phyloP scores from a whole-genome alignment of 768 basidiomycete genomes.

The Butyriboletus loyo region DNA sequence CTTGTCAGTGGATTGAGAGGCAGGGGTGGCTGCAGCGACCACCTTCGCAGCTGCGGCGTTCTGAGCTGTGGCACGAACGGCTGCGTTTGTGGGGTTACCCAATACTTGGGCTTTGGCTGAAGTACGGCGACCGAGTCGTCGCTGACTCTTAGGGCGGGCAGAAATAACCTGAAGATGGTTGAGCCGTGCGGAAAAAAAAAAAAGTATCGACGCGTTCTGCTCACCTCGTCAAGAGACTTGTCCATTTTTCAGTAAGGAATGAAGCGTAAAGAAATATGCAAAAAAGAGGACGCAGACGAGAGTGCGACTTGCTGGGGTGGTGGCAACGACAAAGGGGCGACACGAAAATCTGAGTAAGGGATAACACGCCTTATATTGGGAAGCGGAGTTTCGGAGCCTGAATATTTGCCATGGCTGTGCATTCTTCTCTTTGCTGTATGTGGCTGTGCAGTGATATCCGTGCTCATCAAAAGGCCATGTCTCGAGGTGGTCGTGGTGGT shows the following conservation, averaged over 20 bases:
- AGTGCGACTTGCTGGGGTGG: constrained; percentile 6
- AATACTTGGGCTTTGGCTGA: constrained; percentile 59
- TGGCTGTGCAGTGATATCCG: constrained; percentile 11
- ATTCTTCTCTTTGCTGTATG: neutral
- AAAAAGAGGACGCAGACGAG: constrained; percentile 3
- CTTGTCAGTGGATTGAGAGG: constrained; percentile 61
- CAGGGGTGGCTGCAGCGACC: constrained; percentile 39
- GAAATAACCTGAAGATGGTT: constrained; percentile 58
- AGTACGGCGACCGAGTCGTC: constrained; percentile 41
- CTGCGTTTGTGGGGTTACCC: constrained; percentile 51
- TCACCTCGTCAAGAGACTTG: constrained; percentile 81
- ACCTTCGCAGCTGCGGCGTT: constrained; percentile 42
- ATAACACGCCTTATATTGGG: constrained; percentile 17
- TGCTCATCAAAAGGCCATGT: constrained; percentile 37
- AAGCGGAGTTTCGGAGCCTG: constrained; percentile 27
- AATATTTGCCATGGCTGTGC: constrained; percentile 4
- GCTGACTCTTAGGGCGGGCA: constrained; percentile 47
- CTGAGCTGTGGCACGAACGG: constrained; percentile 50
- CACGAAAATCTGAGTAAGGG: constrained; percentile 6
- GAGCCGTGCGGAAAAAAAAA: constrained; percentile 3
- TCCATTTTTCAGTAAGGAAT: constrained; percentile 50
- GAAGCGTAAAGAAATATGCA: neutral
- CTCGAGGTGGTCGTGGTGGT: constrained; percentile 47
- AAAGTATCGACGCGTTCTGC: constrained; percentile 8
- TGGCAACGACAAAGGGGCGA: constrained; percentile 31